A percentile compares a stretch with the other conserved stretches of the same genome.
Conservation (phyloP, 129 eudicot species). For the Lactuca saligna region DNA sequence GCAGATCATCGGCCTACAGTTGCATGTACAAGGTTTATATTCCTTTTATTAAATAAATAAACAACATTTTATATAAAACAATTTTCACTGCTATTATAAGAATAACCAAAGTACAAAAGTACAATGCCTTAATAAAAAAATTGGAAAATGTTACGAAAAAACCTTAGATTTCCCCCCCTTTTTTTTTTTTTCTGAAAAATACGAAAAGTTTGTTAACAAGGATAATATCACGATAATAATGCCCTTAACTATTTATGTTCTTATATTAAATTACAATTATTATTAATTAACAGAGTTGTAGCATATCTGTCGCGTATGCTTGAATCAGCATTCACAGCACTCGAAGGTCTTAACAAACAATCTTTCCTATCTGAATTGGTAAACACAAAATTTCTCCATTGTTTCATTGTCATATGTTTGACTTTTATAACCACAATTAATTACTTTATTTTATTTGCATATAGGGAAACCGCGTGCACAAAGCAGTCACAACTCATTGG, state of each 20-base stretch:
- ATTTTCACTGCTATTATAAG: background rate
- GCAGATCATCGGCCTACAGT: constrained; percentile 93
- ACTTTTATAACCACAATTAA: background rate
- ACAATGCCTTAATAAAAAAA: background rate
- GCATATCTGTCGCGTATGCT: constrained; percentile 93
- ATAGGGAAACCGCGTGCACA: constrained; percentile 91
- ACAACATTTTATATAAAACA: background rate
- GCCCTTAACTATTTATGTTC: constrained; percentile 1
- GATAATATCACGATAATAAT: no score
- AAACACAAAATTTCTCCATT: constrained; percentile 14
- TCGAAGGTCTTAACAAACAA: constrained; percentile 91
- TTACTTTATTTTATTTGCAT: constrained; percentile 14
- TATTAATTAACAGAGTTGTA: constrained; percentile 52
- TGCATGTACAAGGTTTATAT: constrained; percentile 77
- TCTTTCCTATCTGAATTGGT: constrained; percentile 91
- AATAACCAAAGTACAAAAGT: background rate
- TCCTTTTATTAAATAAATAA: background rate
- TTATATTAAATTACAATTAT: constrained; percentile 3
- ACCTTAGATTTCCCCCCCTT: no score
- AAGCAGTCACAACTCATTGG: constrained; percentile 73
- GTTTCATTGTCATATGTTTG: background rate
- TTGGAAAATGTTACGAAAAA: no score
- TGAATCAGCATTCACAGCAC: constrained; percentile 85
- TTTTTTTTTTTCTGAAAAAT: no score
- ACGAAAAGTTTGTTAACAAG: no score